Conservation (phyloP, 1,284 basidiomycete species). For the Ustilago cynodontis region DNA sequence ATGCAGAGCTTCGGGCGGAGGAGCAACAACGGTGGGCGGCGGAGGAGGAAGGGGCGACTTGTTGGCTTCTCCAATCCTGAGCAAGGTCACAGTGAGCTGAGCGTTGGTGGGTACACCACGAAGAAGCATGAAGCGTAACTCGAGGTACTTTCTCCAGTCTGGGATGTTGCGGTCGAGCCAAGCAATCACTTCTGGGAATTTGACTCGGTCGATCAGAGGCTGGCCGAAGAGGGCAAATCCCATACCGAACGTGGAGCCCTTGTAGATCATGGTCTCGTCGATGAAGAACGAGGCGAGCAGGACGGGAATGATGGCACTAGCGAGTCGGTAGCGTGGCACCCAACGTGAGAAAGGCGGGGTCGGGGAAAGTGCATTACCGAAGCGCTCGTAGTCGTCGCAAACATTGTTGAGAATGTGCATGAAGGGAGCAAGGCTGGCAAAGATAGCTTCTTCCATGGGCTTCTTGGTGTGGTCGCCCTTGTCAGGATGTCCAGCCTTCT, state of each 20-base stretch:
- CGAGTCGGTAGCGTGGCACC: conserved; percentile 65
- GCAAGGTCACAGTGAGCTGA: conserved; percentile 74
- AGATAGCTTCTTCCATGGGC: conserved; percentile 64
- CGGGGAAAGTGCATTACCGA: conserved; percentile 71
- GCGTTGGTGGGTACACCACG: conserved; percentile 75
- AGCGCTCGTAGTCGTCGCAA: conserved; percentile 69
- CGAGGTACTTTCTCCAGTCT: conserved; percentile 72
- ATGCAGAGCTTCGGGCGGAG: conserved; percentile 47
- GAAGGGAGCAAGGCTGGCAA: conserved; percentile 69
- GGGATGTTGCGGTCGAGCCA: conserved; percentile 72
- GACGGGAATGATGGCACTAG: conserved; percentile 66
- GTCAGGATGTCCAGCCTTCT: conserved; percentile 44
- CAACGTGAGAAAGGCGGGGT: conserved; percentile 70
- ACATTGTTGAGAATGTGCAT: conserved; percentile 74
- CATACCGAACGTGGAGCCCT: conserved; percentile 72
- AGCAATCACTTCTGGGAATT: conserved; percentile 59
- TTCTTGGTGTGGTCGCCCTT: conserved; percentile 69
- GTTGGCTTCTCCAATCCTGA: conserved; percentile 73
- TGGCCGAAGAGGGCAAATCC: conserved; percentile 75
- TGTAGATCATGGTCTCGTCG: conserved; percentile 72
- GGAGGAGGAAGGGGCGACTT: conserved; percentile 73
- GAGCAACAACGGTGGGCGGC: conserved; percentile 63
- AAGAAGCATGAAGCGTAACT: conserved; percentile 70
- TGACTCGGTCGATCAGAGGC: conserved; percentile 72
- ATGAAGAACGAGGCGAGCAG: conserved; percentile 72